phyloP scores from a whole-genome alignment of 306 rosid genomes.

The Geum urbanum region DNA sequence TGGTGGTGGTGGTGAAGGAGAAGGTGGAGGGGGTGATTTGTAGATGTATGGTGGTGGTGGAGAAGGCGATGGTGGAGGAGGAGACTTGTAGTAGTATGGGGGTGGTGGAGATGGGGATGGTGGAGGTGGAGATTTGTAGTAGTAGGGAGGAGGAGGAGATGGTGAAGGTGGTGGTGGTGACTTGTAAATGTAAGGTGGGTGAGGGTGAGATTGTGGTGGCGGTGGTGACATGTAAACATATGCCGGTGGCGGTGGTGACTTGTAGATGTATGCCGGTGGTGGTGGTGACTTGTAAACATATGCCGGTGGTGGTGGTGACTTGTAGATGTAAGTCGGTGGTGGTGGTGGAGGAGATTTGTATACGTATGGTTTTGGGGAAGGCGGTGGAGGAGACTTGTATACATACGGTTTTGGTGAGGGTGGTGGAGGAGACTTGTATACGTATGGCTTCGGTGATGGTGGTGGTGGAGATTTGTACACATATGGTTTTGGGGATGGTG shows the following conservation, averaged over 20 bases:
- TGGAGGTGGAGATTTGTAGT: slow-evolving; percentile 35
- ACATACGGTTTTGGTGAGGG: slow-evolving; percentile 15
- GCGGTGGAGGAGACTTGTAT: slow-evolving; percentile 22
- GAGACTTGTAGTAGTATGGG: slow-evolving; percentile 27
- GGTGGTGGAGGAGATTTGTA: slow-evolving; percentile 23
- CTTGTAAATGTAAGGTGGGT: slow-evolving; percentile 25
- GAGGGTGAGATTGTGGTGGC: slow-evolving; percentile 21
- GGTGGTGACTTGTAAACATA: no score
- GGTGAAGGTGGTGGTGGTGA: slow-evolving; percentile 39
- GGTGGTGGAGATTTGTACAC: slow-evolving; percentile 12
- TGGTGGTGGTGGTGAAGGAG: slow-evolving; percentile 8
- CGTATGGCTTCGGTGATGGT: not conserved
- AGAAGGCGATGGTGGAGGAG: slow-evolving; percentile 33
- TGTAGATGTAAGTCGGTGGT: slow-evolving; percentile 34
- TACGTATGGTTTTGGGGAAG: not conserved
- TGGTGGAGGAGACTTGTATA: slow-evolving; percentile 25
- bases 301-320: slow-evolving; percentile 23
- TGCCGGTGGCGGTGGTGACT: slow-evolving; percentile 37
- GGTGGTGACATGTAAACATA: slow-evolving; percentile 44
- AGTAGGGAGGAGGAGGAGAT: slow-evolving; percentile 11
- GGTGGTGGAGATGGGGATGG: slow-evolving; percentile 22
- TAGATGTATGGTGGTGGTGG: slow-evolving; percentile 27
- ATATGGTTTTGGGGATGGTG: slow-evolving; percentile 10
- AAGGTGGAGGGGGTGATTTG: slow-evolving; percentile 33
- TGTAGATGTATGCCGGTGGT: no score